Base-by-base conservation (phyloP, 1,139 yeast genomes). In the Geotrichum bryndzae region DNA sequence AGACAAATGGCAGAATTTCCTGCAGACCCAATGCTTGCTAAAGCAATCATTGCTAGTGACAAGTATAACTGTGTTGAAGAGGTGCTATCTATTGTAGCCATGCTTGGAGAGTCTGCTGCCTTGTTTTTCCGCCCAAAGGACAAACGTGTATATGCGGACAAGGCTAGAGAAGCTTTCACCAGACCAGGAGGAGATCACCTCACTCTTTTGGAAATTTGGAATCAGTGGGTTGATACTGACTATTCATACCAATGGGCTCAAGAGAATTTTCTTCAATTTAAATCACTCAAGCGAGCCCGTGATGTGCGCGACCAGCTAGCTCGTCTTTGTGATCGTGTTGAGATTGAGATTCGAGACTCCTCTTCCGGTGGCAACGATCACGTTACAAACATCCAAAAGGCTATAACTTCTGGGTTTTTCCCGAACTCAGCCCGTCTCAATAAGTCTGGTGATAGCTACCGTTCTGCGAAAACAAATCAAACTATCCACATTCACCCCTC, bases 1-100 rank as follows among this genome's bases (percentile, higher is more conserved):
- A 78, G 90, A 46, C 83, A 84, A 65, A 90, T 94, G 96, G 89
- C 96, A 1, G 96, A 89, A 69, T 90, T 94, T 67, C 99, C 99
- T 0, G 82, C 92, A 6, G 96, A 90, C 68, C 97, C 97, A 2
- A 88, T 88, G 85, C 81, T 90, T 67, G 87, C 97, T 13, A 89
- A 88, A 72, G 82, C 89, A 1, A 74, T 94, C 33, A 73, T 92
- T 1, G 80, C 86, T 0, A 85, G 95, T 64, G 81, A 82, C 2
- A 79, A 80, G 64, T 81, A 79, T 61, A 79, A 82, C 0, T 90
- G 92, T 61, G 79, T 84, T 1, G 81, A 81, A 1, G 90, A 88
- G 59, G 83, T 91, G 0, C 68, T 89, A 4, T 82, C 90, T 0
- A 82, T 92, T 6, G 83, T 90, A 11, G 79, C 97, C 0, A 87